Conservation (phyloP, 179 eudicot species). For the Amaranthus tricolor region DNA sequence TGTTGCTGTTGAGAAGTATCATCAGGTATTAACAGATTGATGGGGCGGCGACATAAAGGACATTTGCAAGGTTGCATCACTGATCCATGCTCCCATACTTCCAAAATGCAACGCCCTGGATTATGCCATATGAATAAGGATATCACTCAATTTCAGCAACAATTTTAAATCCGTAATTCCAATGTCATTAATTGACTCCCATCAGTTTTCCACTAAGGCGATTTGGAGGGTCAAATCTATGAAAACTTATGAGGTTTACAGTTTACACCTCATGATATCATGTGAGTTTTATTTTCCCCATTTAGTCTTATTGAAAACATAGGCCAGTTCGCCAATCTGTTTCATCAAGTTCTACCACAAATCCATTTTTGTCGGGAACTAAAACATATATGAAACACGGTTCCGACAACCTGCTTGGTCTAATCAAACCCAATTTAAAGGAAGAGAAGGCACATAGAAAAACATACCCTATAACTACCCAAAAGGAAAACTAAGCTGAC, state of each 20-base stretch:
- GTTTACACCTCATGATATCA: no score
- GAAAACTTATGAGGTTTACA: no score
- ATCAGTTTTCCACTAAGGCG: neutral
- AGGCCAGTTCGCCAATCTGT: neutral
- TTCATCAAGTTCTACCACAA: no score
- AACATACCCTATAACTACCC: neutral
- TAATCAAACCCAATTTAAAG: neutral
- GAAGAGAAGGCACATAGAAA: neutral
- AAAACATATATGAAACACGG: neutral
- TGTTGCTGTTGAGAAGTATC: constrained; percentile 51
- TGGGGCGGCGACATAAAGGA: constrained; percentile 83
- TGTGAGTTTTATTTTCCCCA: no score
- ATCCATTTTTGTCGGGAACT: neutral
- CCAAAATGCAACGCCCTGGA: constrained; percentile 69
- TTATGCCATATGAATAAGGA: neutral
- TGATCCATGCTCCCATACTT: constrained; percentile 81
- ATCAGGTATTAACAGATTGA: constrained; percentile 75
- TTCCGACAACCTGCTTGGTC: neutral
- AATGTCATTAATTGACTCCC: no score
- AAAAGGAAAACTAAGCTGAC: neutral
- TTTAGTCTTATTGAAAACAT: neutral
- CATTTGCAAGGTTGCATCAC: constrained; percentile 79
- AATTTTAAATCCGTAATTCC: no score
- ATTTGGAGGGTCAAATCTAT: neutral
- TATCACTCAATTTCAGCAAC: no score